Evolutionary conservation across 129 eudicot species (phyloP).

Genomic region (Lonicera japonica): DNA sequence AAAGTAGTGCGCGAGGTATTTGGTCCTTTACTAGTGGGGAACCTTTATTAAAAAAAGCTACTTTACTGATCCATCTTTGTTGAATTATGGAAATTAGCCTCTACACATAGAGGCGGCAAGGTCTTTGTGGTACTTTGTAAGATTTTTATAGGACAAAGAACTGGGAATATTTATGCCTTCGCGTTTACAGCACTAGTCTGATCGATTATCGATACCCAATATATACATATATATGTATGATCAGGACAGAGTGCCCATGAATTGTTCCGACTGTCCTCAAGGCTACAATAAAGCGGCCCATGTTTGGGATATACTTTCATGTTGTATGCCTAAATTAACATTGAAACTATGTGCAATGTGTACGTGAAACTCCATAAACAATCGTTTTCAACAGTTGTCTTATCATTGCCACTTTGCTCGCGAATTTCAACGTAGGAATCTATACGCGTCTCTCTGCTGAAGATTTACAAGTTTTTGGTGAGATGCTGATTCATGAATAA

Average conservation of each 20-base stretch:
- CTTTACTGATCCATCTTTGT: slow-evolving; percentile 20
- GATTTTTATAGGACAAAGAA: slow-evolving; percentile 3
- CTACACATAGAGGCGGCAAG: slow-evolving; percentile 6
- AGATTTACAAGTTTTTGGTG: no score
- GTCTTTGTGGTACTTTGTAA: neutral
- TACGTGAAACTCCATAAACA: no score
- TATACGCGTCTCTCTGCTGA: no score
- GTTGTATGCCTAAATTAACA: no score
- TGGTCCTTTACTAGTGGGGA: neutral
- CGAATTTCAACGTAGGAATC: no score
- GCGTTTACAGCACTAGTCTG: neutral
- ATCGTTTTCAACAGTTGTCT: no score
- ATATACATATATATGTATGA: neutral
- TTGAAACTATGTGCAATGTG: no score
- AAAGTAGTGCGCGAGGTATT: neutral
- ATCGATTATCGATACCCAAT: neutral
- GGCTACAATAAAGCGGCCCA: no score
- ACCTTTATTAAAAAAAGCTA: slow-evolving; percentile 19
- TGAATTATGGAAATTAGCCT: slow-evolving; percentile 4
- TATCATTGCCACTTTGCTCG: no score
- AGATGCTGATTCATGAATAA: no score
- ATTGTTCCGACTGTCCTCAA: no score
- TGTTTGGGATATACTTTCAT: no score
- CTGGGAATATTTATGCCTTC: neutral
- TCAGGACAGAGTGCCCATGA: neutral